Base-by-base conservation (phyloP, 129 eudicot genomes). In the Erigeron canadensis region DNA sequence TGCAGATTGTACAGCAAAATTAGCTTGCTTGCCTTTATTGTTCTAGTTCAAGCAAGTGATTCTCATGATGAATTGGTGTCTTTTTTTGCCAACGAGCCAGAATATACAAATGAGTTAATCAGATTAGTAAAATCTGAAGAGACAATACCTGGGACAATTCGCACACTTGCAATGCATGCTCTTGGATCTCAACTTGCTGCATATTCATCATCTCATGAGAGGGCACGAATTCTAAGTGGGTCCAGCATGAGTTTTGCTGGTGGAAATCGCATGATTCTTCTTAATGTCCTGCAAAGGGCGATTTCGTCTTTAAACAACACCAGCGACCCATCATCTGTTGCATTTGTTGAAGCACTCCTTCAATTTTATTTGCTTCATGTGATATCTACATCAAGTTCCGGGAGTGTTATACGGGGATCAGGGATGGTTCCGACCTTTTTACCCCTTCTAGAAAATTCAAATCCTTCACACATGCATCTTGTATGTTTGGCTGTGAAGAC, bases 341-440 rank as follows among this genome's bases (percentile, higher is more conserved):
- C 96, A 64, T 95, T 90, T 70, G 96, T 88, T 64, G 99, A 95
- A 82, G 97, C 99, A 10, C 96, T 95, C 76, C 85, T 95, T 34
- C 97, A 90, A 60, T 90, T 90, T 62, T 95, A 95, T 79, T 78
- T 90, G 77, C 96, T 94, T 56, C 98, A 94, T 81, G 98, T 94
- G 60, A 86, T 95, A 81, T 90, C 99, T 55, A 88, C 99, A 50
- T 90, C 99, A 78, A 88, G 82, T 74, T 81, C 97, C 22, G 97
- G 99, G 47, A 90, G 86, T 83, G 89, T 86, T 70, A 82, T 90
- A 48, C 75, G 99, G 43, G 97, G 97, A 44, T 90, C 99, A 4
- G 99, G 99, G 37, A 90, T 95, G 97, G 97, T 95, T 15, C 97
- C 97, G 5, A 90, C 99, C 28, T 90, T 95, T 82, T 86, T 95